Base-by-base conservation (phyloP, 805 yeast genomes). In the Ogataea methanolica region DNA sequence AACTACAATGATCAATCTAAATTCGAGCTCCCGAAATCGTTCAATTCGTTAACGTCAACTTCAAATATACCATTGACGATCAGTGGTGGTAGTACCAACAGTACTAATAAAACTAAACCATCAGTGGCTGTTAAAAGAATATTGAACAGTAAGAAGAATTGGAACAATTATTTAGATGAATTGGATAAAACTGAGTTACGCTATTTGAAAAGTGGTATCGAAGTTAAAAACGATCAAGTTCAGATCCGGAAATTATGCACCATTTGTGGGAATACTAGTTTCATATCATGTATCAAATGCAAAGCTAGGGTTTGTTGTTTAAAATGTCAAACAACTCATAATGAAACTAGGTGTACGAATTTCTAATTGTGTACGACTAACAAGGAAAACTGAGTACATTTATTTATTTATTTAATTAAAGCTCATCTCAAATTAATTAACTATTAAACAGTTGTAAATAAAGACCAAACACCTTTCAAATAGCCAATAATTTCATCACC, bases 401-500 rank as follows among this genome's bases (percentile, higher is more conserved):
- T 11, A 34, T 23, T 19, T 12, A 14, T 19, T 17, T 17, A 36
- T 9, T 34, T 15, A 29, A n/a, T n/a, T n/a, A 33, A 21, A 6
- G 39, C 19, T 21, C 14, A 45, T 37, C 1, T 39, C 31, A n/a
- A 43, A 31, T 8, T 14, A n/a, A 33, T 16, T 15, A 5, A 11
- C 33, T 9, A 37, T 45, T 68, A 83, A 48, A 84, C 85, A 54
- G 76, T 71, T 21, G 80, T 76, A 56, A 84, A 85, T 58, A 85
- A 72, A 38, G 74, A 71, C 86, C 88, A 83, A 15, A 85, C 87
- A 52, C 92, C 92, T 65, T 82, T 82, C 63, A 82, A 75, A 61
- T 85, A 85, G 54, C 85, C 88, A 40, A 85, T 82, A 55, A 85
- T 85, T 68, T 85, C 92, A 62, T 83, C 88, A 19, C 91, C 90